Evolutionary conservation across 495 filamentous ascomycete species (phyloP).

Genomic region (Collariella sp.): DNA sequence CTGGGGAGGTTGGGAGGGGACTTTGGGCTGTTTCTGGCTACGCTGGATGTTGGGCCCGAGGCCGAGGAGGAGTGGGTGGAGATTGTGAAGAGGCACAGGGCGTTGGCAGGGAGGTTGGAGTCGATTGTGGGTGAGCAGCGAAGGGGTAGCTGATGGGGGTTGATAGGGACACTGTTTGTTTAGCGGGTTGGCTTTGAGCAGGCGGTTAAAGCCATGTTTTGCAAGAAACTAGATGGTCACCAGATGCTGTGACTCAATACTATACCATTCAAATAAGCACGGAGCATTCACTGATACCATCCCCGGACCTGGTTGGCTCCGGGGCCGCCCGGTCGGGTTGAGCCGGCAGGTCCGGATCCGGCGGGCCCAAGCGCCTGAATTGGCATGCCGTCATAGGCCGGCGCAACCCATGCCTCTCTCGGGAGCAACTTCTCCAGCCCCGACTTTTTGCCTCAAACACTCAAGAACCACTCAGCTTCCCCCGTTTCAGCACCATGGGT

Average conservation of each 20-base stretch:
- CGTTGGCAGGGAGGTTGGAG: slow-evolving; percentile 78
- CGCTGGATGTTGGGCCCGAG: slow-evolving; percentile 47
- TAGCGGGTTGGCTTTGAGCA: background rate
- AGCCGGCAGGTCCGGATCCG: slow-evolving; percentile 9
- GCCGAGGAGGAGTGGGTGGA: slow-evolving; percentile 77
- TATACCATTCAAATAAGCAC: background rate
- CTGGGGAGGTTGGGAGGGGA: slow-evolving; percentile 86
- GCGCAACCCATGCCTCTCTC: background rate
- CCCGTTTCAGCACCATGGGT: background rate
- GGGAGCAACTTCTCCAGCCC: background rate
- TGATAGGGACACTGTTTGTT: slow-evolving; percentile 1
- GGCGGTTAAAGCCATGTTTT: background rate
- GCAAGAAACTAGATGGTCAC: background rate
- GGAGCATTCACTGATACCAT: background rate
- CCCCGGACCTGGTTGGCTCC: background rate
- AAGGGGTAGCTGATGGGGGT: slow-evolving; percentile 9
- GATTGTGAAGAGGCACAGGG: slow-evolving; percentile 80
- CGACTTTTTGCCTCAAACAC: slow-evolving; percentile 1
- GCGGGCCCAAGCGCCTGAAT: slow-evolving; percentile 5
- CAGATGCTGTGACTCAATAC: background rate
- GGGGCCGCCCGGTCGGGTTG: slow-evolving; percentile 8
- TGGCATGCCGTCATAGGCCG: slow-evolving; percentile 15
- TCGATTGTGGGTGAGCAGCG: slow-evolving; percentile 57
- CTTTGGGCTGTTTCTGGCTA: slow-evolving; percentile 79
- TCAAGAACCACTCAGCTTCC: background rate